Evolutionary conservation across 768 basidiomycete genomes (phyloP).

Genomic region (Pholiota microspora): DNA sequence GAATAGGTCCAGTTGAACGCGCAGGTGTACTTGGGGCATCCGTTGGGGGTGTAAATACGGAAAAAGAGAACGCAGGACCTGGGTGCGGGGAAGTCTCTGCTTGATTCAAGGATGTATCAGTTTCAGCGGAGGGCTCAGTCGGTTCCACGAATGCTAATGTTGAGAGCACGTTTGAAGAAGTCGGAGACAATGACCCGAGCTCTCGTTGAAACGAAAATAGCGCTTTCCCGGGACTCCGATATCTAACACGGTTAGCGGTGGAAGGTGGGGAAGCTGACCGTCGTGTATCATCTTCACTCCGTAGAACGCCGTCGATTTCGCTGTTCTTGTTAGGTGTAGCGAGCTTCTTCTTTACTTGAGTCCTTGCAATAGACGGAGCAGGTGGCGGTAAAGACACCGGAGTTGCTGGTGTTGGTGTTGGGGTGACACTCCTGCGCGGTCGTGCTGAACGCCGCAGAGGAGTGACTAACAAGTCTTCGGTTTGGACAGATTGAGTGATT

Average conservation of each 20-base stretch:
- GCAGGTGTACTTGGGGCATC: constrained; percentile 19
- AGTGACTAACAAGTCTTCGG: constrained; percentile 17
- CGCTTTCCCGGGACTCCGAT: constrained; percentile 20
- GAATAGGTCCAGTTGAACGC: constrained; percentile 21
- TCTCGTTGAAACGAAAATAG: constrained; percentile 32
- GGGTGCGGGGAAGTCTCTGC: constrained; percentile 8
- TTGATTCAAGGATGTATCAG: constrained; percentile 6
- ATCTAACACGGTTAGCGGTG: constrained; percentile 16
- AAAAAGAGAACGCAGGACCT: constrained; percentile 24
- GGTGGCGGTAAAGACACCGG: constrained; percentile 12
- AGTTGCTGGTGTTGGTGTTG: constrained; percentile 20
- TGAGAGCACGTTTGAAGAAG: constrained; percentile 36
- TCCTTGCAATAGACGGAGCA: constrained; percentile 23
- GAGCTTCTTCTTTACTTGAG: constrained; percentile 19
- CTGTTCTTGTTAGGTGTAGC: constrained; percentile 7
- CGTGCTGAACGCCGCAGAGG: constrained; percentile 39
- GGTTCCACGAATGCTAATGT: constrained; percentile 19
- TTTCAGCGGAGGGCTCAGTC: constrained; percentile 8
- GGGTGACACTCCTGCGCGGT: constrained; percentile 33
- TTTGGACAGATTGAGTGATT: not conserved
- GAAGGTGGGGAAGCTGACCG: constrained; percentile 14
- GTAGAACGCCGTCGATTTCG: constrained; percentile 20
- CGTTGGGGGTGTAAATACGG: constrained; percentile 27
- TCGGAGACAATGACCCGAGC: constrained; percentile 59
- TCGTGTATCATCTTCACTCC: constrained; percentile 17